Evolutionary conservation across 805 yeast genomes (phyloP), one percentile per base, ranked within the genome.

Genomic region (Saccharomycopsis microspora): DNA sequence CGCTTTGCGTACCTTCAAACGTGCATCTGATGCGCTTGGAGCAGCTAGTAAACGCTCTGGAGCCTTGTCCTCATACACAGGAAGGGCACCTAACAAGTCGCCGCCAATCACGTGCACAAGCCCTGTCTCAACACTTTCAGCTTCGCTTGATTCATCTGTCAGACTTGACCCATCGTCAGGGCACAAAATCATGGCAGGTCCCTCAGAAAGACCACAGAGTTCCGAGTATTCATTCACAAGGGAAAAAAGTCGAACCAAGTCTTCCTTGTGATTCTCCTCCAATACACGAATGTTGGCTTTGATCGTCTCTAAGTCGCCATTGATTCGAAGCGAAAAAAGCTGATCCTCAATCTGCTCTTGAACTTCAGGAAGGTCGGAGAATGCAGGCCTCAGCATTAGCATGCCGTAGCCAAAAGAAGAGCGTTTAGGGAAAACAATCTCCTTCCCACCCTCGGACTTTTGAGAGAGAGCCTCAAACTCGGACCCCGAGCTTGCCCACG

Each of bases 201-300:
- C 4, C 6, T 11, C 38, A n/a, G 19, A 11, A 7, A 5, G 35
- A 7, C 28, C 31, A 19, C 19, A 19, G 19, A 19, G 19, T 6
- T 42, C 45, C 19, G 44, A 41, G 35, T 42, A 51, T 33, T 45
- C 45, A 8, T 35, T 34, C n/a, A 51, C 39, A 10, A 51, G 38
- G 30, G 42, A 44, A 44, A 48, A 51, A 28, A 48, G 39, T 34
- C 48, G 52, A 4, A 37, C 39, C n/a, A 51, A 34, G 43, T 51
- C 54, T 33, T 48, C 52, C 39, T 47, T 45, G 42, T 51, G 41
- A 9, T 41, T 36, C 10, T 37, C 35, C 32, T 51, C 49, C 4
- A 63, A 39, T 50, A 52, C 46, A 33, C 45, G 33, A 31, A 46
- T 49, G 46, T 48, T 56, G 41, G 52, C 56, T 38, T 44, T 49